Base-by-base conservation (phyloP, 805 yeast genomes). In the Candida germanica region DNA sequence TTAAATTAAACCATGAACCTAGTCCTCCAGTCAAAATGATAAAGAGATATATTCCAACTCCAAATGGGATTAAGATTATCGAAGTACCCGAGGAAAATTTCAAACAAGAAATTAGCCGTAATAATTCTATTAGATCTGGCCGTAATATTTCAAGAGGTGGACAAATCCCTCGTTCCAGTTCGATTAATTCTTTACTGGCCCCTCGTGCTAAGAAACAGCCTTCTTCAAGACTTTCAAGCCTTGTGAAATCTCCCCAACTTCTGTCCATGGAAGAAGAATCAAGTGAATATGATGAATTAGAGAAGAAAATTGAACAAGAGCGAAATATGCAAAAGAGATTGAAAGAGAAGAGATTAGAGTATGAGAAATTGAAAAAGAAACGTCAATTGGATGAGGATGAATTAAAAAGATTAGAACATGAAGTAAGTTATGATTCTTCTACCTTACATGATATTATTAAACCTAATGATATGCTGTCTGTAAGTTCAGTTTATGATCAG, bases 1-100 rank as follows among this genome's bases (percentile, higher is more conserved):
- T 66, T 40, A 56, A 57, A 34, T 49, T 66, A 36, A 34, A 50
- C 2, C 62, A 57, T 33, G 27, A 31, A 11, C 46, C 49, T 11
- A 22, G n/a, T 18, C 33, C 40, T 1, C 27, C 45, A 12, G 57
- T 50, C 10, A 73, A 64, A 36, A 80, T 74, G 61, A 73, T 82
- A 7, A 81, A 79, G 46, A 80, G 77, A 44, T 83, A 83, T 59
- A 70, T 83, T 30, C 91, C 93, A 2, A 80, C 87, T 2, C 79
- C 85, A 3, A 70, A 76, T 47, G 93, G 93, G 10, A 66, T 83
- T 37, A 73, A 80, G 33, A 69, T 81, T 7, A 65, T 83, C 4
- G 89, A 83, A 47, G 88, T 83, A 3, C 85, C 87, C 0, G 71
- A 63, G 38, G 71, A 69, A 9, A 49, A 55, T 25, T 51, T 60